Evolutionary conservation across 2,329 filamentous ascomycete species (phyloP), one percentile per base, ranked within the genome.

Genomic region (Trichophyton benhamiae): DNA sequence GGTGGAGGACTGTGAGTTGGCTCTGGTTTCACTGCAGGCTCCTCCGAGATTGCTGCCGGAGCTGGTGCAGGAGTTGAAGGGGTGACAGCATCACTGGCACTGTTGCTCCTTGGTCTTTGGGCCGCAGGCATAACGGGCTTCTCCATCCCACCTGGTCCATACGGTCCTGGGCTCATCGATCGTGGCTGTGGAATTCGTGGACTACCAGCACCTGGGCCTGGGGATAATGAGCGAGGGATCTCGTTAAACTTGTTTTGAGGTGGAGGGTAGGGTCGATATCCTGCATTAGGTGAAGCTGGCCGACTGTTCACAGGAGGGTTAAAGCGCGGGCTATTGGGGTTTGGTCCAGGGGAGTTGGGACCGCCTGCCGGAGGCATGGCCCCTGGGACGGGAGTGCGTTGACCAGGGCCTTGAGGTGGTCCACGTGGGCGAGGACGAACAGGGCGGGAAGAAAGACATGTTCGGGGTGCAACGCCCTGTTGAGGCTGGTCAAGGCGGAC

Each of bases 391-490:
- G 65, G 64, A 49, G 73, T 70, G 38, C 68, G 68, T 62, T 68
- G 67, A 36, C 69, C 73, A 53, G 70, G 70, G 58, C 64, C 67
- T 57, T 65, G 63, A 49, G 74, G 72, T 53, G 72, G 70, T 41
- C 72, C 70, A 33, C 73, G 78, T 46, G 83, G 79, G 53, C 91
- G 87, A 55, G 91, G 89, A 79, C 95, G 96, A 65, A 97, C 88
- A 17, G 92, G 90, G 58, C 91, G 86, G 62, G 90, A 88, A 13
- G 94, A 97, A 58, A 99, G 81, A 76, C 94, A 99, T 42, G 91
- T 96, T 67, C 94, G 85, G 13, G 94, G 94, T 62, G 88, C 89
- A 59, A 97, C 94, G 78, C 94, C 94, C 78, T 97, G 91, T 68
- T 88, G 82, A 63, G 90, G 91, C 65, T 91, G 87, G 74, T 97